Conservation (phyloP, 225 moss, liverwort and hornwort species). For the Antitrichia curtipendula region DNA sequence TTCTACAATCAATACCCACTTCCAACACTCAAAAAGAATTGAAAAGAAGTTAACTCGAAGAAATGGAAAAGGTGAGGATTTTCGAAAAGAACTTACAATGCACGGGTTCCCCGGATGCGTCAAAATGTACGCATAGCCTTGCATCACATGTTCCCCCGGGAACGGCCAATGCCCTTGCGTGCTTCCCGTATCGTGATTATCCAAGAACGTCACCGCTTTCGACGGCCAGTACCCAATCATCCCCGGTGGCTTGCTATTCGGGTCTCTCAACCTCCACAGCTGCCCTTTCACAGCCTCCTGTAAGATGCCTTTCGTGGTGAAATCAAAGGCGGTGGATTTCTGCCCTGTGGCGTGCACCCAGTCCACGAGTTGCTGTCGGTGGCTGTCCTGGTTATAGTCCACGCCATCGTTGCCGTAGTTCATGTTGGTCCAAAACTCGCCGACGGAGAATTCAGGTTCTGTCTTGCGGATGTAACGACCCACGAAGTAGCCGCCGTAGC, state of each 20-base stretch:
- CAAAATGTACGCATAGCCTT: conserved; percentile 89
- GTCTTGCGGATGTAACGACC: conserved; percentile 52
- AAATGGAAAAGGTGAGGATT: neutral
- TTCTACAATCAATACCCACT: neutral
- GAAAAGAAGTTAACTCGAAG: too few relatives aligned
- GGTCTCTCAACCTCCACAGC: conserved; percentile 54
- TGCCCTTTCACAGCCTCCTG: conserved; percentile 68
- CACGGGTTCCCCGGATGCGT: conserved; percentile 85
- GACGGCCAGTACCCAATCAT: conserved; percentile 73
- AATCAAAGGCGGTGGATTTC: conserved; percentile 63
- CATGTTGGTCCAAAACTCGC: conserved; percentile 73
- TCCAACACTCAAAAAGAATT: too few relatives aligned
- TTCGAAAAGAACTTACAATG: conserved; percentile 34
- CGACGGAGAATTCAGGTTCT: conserved; percentile 54
- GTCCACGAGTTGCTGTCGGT: conserved; percentile 62
- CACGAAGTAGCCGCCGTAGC: conserved; percentile 62
- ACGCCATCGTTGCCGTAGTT: conserved; percentile 39
- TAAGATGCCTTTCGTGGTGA: conserved; percentile 90
- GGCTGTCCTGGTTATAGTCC: conserved; percentile 70
- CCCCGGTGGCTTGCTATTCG: conserved; percentile 43
- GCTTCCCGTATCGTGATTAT: conserved; percentile 92
- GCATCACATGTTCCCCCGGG: conserved; percentile 65
- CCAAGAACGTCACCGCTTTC: conserved; percentile 80
- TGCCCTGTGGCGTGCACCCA: conserved; percentile 60
- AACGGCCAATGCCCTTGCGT: conserved; percentile 91